Percentiles rank a stretch among this genome's conserved stretches.
These are phyloP conservation scores for Sporothrix mexicana DNA, from an alignment of 2,329 filamentous ascomycete species.

Conservation along the genomic window DNA sequence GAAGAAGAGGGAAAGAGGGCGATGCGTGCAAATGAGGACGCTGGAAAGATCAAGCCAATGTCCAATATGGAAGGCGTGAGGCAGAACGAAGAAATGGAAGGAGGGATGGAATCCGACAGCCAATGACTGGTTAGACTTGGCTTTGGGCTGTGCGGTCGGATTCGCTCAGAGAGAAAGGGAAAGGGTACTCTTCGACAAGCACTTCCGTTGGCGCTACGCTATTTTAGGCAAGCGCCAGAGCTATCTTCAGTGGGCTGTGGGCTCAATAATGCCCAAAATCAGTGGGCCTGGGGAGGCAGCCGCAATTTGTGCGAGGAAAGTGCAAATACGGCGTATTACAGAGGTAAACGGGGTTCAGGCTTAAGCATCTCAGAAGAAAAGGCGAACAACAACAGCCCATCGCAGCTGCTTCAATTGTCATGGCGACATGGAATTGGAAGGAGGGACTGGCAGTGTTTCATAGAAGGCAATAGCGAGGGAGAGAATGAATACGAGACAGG, in stretches of 20 bases:
- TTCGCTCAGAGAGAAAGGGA: conserved; percentile 16
- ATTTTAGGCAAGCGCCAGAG: conserved; percentile 22
- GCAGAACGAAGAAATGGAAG: conserved; percentile 28
- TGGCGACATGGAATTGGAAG: neutral
- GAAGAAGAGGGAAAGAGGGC: neutral
- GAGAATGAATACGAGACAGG: neutral
- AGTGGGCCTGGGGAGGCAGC: conserved; percentile 1
- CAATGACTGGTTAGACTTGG: conserved; percentile 23
- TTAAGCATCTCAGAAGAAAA: neutral
- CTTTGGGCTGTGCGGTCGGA: conserved; percentile 27
- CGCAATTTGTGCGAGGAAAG: neutral
- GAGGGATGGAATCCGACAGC: conserved; percentile 29
- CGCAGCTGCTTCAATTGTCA: neutral
- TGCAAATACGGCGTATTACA: neutral
- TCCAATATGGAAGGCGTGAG: conserved; percentile 23
- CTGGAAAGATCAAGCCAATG: neutral
- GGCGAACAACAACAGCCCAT: neutral
- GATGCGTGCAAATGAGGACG: conserved; percentile 21
- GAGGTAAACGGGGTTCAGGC: neutral
- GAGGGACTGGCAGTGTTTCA: conserved; percentile 27
- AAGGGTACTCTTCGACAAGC: neutral
- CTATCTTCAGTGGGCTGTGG: conserved; percentile 19
- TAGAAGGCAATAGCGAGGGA: conserved; percentile 7
- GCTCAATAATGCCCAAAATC: neutral
- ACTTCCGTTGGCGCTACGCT: conserved; percentile 24